phyloP scores from a whole-genome alignment of 805 yeast genomes.

The Jamesozyma jinghongensis region DNA sequence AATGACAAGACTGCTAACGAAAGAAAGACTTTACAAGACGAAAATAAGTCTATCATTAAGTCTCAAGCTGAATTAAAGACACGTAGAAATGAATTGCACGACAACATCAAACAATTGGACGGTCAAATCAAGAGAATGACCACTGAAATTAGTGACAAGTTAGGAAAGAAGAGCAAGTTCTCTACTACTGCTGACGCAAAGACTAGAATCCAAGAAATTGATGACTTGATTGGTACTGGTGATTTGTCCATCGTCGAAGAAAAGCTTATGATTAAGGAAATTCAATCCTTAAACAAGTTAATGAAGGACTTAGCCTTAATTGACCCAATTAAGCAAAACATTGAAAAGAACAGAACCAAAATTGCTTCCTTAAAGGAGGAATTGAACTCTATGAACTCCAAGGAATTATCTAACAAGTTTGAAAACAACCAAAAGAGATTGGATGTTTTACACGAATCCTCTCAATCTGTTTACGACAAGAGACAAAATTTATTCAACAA shows the following conservation, averaged over 20 bases:
- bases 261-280: slow-evolving; percentile 75
- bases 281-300: slow-evolving; percentile 70
- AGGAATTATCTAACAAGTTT: slow-evolving; percentile 59
- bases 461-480: slow-evolving; percentile 55
- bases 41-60: slow-evolving; percentile 38
- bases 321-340: slow-evolving; percentile 65
- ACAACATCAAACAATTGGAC: slow-evolving; percentile 66
- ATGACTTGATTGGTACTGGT: slow-evolving; percentile 69
- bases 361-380: slow-evolving; percentile 66
- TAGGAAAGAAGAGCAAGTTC: slow-evolving; percentile 45
- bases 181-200: slow-evolving; percentile 63
- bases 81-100: slow-evolving; percentile 40
- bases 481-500: slow-evolving; percentile 53
- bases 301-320: slow-evolving; percentile 68
- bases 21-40: slow-evolving; percentile 45
- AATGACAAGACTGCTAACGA: slow-evolving; percentile 42
- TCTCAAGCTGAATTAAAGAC: slow-evolving; percentile 40
- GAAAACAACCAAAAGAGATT: slow-evolving; percentile 62
- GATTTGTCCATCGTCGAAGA: slow-evolving; percentile 82
- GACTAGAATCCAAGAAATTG: slow-evolving; percentile 53
- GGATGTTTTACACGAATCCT: slow-evolving; percentile 52
- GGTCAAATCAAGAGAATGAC: slow-evolving; percentile 63
- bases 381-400: slow-evolving; percentile 44
- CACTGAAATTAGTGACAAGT: slow-evolving; percentile 53
- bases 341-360: slow-evolving; percentile 71